Percentiles rank a stretch among this genome's conserved stretches.
phyloP scores from a whole-genome alignment of 2,329 filamentous ascomycete genomes.

The Pseudogymnoascus sp. region DNA sequence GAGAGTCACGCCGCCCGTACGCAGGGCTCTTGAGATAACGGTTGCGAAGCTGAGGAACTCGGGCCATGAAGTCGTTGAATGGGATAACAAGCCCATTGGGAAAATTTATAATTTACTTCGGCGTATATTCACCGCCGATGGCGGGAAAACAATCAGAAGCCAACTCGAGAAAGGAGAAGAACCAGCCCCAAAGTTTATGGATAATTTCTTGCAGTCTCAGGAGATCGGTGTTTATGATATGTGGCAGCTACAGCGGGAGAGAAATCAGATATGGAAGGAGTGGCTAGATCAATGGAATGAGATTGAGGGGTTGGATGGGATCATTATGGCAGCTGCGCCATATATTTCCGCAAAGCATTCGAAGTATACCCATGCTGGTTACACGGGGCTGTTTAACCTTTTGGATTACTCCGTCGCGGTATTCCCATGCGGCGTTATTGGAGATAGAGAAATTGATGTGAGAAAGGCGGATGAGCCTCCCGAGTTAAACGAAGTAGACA shows the following conservation, averaged over 20 bases:
- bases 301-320: slow-evolving; percentile 18
- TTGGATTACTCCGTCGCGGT: slow-evolving; percentile 20
- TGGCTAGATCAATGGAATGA: slow-evolving; percentile 26
- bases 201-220: slow-evolving; percentile 20
- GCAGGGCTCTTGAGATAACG: slow-evolving; percentile 29
- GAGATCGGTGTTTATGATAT: slow-evolving; percentile 17
- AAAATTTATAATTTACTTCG: slow-evolving; percentile 2
- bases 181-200: slow-evolving; percentile 23
- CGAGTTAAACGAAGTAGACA: neutral
- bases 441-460: neutral
- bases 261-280: slow-evolving; percentile 30
- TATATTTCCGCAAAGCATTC: slow-evolving; percentile 29
- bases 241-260: slow-evolving; percentile 25
- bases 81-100: slow-evolving; percentile 1
- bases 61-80: slow-evolving; percentile 29
- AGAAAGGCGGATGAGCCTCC: neutral
- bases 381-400: slow-evolving; percentile 26
- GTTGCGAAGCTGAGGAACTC: slow-evolving; percentile 28
- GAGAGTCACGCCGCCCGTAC: slow-evolving; percentile 32
- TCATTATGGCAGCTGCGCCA: slow-evolving; percentile 27
- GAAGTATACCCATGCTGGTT: slow-evolving; percentile 18
- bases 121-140: slow-evolving; percentile 16
- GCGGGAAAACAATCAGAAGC: slow-evolving; percentile 26
- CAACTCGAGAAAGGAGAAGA: slow-evolving; percentile 21
- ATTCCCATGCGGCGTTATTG: neutral